Percentiles rank a stretch among this genome's conserved stretches.
Conservation (phyloP, 176 grass and related monocot species). For the Oryza meridionalis region DNA sequence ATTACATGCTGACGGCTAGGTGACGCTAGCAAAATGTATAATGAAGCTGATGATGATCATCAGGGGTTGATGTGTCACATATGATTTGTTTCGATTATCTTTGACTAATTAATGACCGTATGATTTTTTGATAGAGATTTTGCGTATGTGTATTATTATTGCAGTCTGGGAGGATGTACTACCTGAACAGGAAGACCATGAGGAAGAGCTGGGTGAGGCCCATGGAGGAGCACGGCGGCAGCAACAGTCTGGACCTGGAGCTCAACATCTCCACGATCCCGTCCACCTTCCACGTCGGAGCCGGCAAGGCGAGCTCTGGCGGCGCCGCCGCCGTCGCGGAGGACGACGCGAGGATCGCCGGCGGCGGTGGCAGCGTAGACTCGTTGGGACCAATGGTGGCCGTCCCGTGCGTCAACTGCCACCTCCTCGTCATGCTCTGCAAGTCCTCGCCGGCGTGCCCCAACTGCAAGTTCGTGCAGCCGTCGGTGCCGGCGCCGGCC, state of each 20-base stretch:
- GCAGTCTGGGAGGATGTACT: constrained; percentile 97
- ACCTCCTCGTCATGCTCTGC: constrained; percentile 89
- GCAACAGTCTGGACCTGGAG: constrained; percentile 58
- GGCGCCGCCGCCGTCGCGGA: neutral
- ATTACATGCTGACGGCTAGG: neutral
- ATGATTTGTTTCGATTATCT: neutral
- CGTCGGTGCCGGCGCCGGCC: constrained; percentile 18
- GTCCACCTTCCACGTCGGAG: neutral
- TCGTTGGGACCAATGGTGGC: constrained; percentile 73
- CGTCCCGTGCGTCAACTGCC: constrained; percentile 80
- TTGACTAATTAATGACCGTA: neutral
- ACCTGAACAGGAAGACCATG: constrained; percentile 91
- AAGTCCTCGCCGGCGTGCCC: constrained; percentile 82
- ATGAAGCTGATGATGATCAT: neutral
- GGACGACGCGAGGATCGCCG: constrained; percentile 20
- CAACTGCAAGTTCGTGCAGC: constrained; percentile 88
- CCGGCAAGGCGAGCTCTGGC: neutral
- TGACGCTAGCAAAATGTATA: neutral
- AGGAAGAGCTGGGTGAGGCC: constrained; percentile 81
- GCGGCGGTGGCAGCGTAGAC: neutral
- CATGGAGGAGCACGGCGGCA: constrained; percentile 50
- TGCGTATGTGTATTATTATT: neutral
- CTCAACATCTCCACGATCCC: constrained; percentile 67
- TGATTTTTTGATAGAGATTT: neutral
- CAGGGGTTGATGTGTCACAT: neutral